Conservation (phyloP, 2,329 filamentous ascomycete genomes). For the Cyphellophora europaea region DNA sequence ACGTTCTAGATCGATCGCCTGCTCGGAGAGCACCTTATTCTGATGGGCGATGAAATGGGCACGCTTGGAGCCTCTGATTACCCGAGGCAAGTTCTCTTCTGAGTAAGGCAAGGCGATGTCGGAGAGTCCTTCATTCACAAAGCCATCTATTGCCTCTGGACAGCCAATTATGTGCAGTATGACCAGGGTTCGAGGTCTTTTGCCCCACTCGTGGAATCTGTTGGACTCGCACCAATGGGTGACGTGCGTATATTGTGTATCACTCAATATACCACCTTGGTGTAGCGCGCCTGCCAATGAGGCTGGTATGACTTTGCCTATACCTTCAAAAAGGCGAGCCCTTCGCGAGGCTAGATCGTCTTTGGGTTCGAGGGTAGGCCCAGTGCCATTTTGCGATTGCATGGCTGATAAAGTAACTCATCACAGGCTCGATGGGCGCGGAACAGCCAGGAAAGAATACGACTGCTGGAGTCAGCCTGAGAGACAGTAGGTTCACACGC, state of each 20-base stretch:
- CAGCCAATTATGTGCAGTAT: slow-evolving; percentile 15
- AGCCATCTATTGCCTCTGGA: slow-evolving; percentile 14
- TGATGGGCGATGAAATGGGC: slow-evolving; percentile 12
- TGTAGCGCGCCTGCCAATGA: not conserved
- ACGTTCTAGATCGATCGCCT: slow-evolving; percentile 14
- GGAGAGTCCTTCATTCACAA: slow-evolving; percentile 12
- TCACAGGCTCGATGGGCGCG: no score
- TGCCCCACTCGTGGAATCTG: slow-evolving; percentile 5
- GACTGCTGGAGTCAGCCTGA: no score
- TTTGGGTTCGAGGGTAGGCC: no score
- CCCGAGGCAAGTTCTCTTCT: slow-evolving; percentile 11
- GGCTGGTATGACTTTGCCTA: not conserved
- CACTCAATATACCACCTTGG: not conserved
- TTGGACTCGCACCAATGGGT: slow-evolving; percentile 1
- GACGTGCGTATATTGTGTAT: slow-evolving; percentile 1
- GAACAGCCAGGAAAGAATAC: no score
- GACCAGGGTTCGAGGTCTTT: slow-evolving; percentile 13
- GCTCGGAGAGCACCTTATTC: slow-evolving; percentile 8
- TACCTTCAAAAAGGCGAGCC: not conserved
- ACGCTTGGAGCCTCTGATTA: slow-evolving; percentile 6
- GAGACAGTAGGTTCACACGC: no score
- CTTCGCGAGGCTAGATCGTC: no score
- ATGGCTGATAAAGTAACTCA: no score
- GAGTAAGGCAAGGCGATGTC: slow-evolving; percentile 17
- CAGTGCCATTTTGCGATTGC: no score